A percentile compares a stretch with the other conserved stretches of the same genome.
Conservation (phyloP, 2,329 filamentous ascomycete species). For the Xylariaceae sp. region DNA sequence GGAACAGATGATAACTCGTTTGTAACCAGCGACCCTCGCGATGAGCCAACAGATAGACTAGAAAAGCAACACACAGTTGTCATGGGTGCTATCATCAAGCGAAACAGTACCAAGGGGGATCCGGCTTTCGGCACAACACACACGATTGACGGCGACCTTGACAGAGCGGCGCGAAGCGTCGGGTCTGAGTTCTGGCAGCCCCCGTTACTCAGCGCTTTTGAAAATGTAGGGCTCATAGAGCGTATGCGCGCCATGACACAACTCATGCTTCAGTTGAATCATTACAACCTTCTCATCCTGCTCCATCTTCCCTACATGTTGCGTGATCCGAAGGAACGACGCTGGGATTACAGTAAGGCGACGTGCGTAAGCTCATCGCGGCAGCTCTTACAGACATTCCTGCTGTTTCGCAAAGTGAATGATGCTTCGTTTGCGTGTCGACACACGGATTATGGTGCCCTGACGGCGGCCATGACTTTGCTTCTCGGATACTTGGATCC, state of each 20-base stretch:
- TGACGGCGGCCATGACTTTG: conserved; percentile 59
- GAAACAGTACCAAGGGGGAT: conserved; percentile 49
- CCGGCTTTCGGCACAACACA: conserved; percentile 50
- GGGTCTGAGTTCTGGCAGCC: conserved; percentile 56
- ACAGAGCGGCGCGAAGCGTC: conserved; percentile 50
- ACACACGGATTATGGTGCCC: conserved; percentile 58
- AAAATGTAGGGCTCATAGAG: conserved; percentile 28
- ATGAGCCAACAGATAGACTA: conserved; percentile 51
- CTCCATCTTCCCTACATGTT: conserved; percentile 64
- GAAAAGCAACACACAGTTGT: conserved; percentile 53
- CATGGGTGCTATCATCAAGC: conserved; percentile 54
- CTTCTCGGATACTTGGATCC: conserved; percentile 57
- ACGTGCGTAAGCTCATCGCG: conserved; percentile 58
- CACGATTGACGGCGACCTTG: conserved; percentile 56
- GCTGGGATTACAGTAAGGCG: conserved; percentile 56
- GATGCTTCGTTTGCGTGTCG: conserved; percentile 51
- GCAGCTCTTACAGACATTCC: conserved; percentile 56
- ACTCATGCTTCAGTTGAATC: conserved; percentile 56
- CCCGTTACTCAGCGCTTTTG: conserved; percentile 37
- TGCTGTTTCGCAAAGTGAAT: conserved; percentile 52
- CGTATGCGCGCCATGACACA: conserved; percentile 41
- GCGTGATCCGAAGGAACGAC: conserved; percentile 45
- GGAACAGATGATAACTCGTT: conserved; percentile 52
- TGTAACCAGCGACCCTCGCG: conserved; percentile 37
- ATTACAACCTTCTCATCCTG: conserved; percentile 58